Conservation (phyloP, 2,329 filamentous ascomycete genomes). For the Diaporthe citriasiana region DNA sequence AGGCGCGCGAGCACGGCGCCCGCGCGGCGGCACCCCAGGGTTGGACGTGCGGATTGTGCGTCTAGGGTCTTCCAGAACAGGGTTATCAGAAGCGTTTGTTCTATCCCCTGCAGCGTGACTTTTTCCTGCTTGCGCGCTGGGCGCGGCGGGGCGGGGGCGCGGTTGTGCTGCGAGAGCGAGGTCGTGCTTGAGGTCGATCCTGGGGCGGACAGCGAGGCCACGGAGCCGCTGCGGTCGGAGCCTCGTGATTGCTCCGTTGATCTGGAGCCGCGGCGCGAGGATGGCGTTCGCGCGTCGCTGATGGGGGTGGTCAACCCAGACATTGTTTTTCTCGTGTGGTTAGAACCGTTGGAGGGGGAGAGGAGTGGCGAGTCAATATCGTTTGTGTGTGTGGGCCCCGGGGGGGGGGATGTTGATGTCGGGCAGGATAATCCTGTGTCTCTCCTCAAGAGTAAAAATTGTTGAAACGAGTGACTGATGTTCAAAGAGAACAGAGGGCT, state of each 20-base stretch:
- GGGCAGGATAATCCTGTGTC: not conserved
- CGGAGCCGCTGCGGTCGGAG: conserved; percentile 8
- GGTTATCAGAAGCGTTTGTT: not conserved
- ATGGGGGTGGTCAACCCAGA: not conserved
- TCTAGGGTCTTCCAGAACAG: conserved; percentile 22
- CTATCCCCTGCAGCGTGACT: not conserved
- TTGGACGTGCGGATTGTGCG: not conserved
- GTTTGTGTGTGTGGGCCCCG: no score
- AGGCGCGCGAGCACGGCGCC: conserved; percentile 12
- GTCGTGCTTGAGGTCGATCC: not conserved
- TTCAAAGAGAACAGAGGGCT: not conserved
- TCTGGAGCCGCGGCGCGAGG: conserved; percentile 18
- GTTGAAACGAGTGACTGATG: not conserved
- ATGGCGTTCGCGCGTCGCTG: not conserved
- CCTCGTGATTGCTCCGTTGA: not conserved
- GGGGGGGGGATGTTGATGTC: not conserved
- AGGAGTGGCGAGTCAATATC: not conserved
- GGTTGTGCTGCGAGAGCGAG: not conserved
- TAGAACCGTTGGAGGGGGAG: not conserved
- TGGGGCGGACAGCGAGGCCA: not conserved
- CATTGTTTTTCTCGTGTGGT: not conserved
- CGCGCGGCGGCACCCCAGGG: conserved; percentile 24
- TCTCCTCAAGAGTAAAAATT: not conserved
- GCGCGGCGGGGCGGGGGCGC: not conserved
- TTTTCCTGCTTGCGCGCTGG: no score